Evolutionary conservation across 2,329 filamentous ascomycete species (phyloP).

Genomic region (Penicillium polonicum): DNA sequence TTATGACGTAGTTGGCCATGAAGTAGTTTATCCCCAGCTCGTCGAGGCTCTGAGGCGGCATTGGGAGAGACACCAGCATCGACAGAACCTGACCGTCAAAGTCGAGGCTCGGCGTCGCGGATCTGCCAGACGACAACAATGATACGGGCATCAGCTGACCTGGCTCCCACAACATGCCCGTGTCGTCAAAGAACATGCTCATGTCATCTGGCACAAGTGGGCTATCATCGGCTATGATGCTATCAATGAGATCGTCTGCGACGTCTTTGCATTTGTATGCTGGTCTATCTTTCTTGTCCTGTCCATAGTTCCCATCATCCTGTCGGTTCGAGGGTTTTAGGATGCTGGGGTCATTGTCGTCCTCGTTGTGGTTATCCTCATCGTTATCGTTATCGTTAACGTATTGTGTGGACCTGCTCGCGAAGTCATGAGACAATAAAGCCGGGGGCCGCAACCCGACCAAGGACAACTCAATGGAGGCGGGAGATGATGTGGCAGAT

Average conservation of each 20-base stretch:
- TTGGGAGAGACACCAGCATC: background rate
- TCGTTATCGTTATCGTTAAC: too few relatives aligned
- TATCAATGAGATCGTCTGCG: background rate
- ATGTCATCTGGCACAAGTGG: background rate
- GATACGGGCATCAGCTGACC: background rate
- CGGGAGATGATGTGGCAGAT: background rate
- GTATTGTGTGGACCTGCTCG: background rate
- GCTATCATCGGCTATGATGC: background rate
- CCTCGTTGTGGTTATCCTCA: too few relatives aligned
- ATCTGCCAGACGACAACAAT: background rate
- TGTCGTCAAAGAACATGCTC: too few relatives aligned
- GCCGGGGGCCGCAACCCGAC: background rate
- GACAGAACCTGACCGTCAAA: background rate
- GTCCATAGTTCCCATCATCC: background rate
- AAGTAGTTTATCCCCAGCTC: background rate
- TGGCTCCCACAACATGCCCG: background rate
- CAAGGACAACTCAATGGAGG: background rate
- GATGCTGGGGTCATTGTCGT: background rate
- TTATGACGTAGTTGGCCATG: background rate
- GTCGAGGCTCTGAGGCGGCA: background rate
- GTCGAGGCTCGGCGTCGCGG: background rate
- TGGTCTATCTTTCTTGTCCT: background rate
- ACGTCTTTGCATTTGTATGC: background rate
- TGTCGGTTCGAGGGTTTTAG: background rate
- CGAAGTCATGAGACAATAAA: background rate